A percentile compares a stretch with the other conserved stretches of the same genome.
phyloP scores from a whole-genome alignment of 345 rosid genomes.

The Gossypium ekmanianum region DNA sequence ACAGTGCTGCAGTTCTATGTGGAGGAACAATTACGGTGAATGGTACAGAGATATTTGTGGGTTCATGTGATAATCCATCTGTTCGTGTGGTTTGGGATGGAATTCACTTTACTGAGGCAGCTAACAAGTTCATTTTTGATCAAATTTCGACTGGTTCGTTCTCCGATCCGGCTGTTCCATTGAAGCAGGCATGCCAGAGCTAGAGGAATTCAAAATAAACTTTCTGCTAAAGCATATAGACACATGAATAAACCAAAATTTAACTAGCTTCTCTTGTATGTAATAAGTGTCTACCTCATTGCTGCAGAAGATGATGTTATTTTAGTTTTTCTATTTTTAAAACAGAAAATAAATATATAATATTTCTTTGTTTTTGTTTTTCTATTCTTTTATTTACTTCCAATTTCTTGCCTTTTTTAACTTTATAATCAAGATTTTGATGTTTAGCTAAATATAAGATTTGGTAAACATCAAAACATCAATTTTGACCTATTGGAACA shows the following conservation, averaged over 20 bases:
- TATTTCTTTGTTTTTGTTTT: too few species aligned
- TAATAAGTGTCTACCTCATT: neutral
- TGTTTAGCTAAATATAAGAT: too few species aligned
- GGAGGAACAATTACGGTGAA: conserved; percentile 21
- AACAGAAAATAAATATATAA: too few species aligned
- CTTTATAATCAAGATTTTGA: too few species aligned
- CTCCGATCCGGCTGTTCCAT: conserved; percentile 28
- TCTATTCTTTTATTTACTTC: too few species aligned
- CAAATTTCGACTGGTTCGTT: conserved; percentile 33
- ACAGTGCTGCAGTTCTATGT: conserved; percentile 10
- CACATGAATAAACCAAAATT: conserved; percentile 1
- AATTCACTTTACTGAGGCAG: conserved; percentile 38
- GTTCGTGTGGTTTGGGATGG: conserved; percentile 34
- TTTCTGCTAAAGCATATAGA: neutral
- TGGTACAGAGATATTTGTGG: conserved; percentile 21
- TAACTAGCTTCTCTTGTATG: neutral
- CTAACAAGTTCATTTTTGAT: conserved; percentile 29
- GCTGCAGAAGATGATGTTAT: neutral
- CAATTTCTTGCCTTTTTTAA: too few species aligned
- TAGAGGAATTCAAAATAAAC: neutral
- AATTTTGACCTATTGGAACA: too few species aligned
- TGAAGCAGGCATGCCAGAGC: conserved; percentile 27
- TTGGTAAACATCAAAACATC: too few species aligned
- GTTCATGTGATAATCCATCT: conserved; percentile 29
- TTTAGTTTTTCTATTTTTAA: too few species aligned